Evolutionary conservation across 441 rosid genomes (phyloP).

Genomic region (Pelargonium fulgidum): DNA sequence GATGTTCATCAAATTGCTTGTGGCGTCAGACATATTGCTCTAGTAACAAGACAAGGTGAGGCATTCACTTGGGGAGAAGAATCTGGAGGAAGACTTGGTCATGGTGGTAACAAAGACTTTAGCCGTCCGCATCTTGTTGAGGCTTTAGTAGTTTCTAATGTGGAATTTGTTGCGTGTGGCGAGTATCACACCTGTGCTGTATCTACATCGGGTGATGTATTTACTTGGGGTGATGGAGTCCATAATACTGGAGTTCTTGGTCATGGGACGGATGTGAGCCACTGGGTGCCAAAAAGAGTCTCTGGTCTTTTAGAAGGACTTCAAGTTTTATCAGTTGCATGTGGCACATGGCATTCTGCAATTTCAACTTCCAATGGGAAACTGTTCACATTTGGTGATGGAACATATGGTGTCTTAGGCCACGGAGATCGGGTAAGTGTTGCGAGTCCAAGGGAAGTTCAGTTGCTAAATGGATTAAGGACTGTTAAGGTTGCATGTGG

Average conservation of each 20-base stretch:
- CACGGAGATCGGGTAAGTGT: slow-evolving; percentile 79
- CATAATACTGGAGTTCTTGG: slow-evolving; percentile 83
- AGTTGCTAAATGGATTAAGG: slow-evolving; percentile 83
- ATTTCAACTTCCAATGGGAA: slow-evolving; percentile 87
- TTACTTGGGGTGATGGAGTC: slow-evolving; percentile 91
- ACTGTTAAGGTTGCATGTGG: slow-evolving; percentile 91
- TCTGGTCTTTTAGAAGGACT: slow-evolving; percentile 86
- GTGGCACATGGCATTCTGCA: slow-evolving; percentile 97
- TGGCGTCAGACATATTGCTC: slow-evolving; percentile 81
- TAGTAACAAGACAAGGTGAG: slow-evolving; percentile 91
- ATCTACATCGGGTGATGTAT: slow-evolving; percentile 90
- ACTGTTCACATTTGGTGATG: slow-evolving; percentile 93
- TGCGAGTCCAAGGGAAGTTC: slow-evolving; percentile 79
- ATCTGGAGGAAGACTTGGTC: slow-evolving; percentile 95
- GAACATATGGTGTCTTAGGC: slow-evolving; percentile 90
- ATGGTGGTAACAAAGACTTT: slow-evolving; percentile 82
- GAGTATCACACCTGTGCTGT: slow-evolving; percentile 96
- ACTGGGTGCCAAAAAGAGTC: slow-evolving; percentile 83
- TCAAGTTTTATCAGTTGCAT: slow-evolving; percentile 80
- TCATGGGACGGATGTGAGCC: slow-evolving; percentile 90
- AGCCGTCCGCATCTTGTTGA: slow-evolving; percentile 80
- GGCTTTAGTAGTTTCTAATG: slow-evolving; percentile 60
- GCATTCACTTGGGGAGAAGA: slow-evolving; percentile 94
- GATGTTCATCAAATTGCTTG: slow-evolving; percentile 91
- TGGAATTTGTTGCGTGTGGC: slow-evolving; percentile 91